These are phyloP conservation scores for Byssochlamys sp. DNA, from an alignment of 2,329 filamentous ascomycete species.

Conservation along the genomic window DNA sequence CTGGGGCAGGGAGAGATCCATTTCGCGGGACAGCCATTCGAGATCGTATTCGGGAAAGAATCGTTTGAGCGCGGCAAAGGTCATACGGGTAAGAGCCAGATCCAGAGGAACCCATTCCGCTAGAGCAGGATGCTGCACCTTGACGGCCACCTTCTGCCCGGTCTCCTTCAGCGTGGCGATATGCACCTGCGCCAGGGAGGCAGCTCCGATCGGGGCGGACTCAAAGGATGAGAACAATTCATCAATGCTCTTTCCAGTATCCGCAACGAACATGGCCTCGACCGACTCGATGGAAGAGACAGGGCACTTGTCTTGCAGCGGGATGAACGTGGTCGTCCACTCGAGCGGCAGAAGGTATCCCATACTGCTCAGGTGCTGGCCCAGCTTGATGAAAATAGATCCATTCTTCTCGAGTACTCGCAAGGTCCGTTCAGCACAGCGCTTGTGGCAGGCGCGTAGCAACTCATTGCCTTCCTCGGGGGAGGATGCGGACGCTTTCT, in stretches of 20 bases:
- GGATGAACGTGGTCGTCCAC: conserved; percentile 93
- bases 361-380: conserved; percentile 91
- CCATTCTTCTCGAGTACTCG: conserved; percentile 87
- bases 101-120: conserved; percentile 87
- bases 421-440: conserved; percentile 81
- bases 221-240: conserved; percentile 84
- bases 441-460: conserved; percentile 75
- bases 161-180: conserved; percentile 71
- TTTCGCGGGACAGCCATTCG: conserved; percentile 87
- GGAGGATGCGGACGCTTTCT: conserved; percentile 50
- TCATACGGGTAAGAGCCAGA: conserved; percentile 73
- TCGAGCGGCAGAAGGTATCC: conserved; percentile 84
- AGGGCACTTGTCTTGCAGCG: conserved; percentile 88
- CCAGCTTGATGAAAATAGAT: conserved; percentile 95
- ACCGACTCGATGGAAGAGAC: conserved; percentile 83
- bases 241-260: conserved; percentile 68
- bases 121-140: conserved; percentile 84
- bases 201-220: conserved; percentile 72
- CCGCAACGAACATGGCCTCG: conserved; percentile 70
- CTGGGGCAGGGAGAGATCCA: conserved; percentile 80
- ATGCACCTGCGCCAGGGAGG: conserved; percentile 90
- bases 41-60: conserved; percentile 98
- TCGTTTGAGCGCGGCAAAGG: conserved; percentile 76
- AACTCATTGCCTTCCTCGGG: conserved; percentile 56
- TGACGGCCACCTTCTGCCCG: conserved; percentile 83